A percentile compares a stretch with the other conserved stretches of the same genome.
phyloP scores from a whole-genome alignment of 352 stramenopile genomes.

The Globisporangium alternatum region DNA sequence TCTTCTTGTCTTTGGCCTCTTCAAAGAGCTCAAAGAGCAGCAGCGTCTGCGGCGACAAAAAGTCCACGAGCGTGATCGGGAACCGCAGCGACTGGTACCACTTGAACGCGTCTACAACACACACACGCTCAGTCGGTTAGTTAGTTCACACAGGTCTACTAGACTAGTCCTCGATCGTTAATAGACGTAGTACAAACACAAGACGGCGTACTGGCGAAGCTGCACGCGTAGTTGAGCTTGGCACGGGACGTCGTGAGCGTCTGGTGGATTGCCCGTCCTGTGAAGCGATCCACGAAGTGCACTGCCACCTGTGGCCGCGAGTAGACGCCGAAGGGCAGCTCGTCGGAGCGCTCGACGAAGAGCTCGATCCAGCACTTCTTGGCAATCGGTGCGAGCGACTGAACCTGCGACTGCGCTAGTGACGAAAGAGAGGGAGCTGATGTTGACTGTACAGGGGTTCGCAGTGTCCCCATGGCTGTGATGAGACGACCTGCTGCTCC shows the following conservation, averaged over 20 bases:
- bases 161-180: not conserved
- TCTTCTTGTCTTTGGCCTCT: conserved; percentile 14
- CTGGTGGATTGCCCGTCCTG: conserved; percentile 34
- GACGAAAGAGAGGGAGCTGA: not conserved
- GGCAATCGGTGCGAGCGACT: conserved; percentile 7
- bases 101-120: conserved; percentile 41
- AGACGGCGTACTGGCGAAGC: conserved; percentile 12
- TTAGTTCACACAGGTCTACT: not conserved
- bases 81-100: conserved; percentile 46
- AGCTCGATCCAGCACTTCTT: conserved; percentile 32
- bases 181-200: not conserved
- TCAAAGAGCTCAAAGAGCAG: conserved; percentile 64
- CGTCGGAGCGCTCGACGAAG: conserved; percentile 41
- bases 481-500: conserved; percentile 4
- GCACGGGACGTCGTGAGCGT: conserved; percentile 23
- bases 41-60: conserved; percentile 37
- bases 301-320: conserved; percentile 40
- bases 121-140: not conserved
- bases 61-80: conserved; percentile 27
- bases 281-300: conserved; percentile 51
- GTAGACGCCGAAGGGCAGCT: conserved; percentile 48
- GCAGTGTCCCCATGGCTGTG: conserved; percentile 5
- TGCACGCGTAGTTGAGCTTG: conserved; percentile 8
- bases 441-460: not conserved
- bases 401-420: not conserved